Evolutionary conservation across 441 rosid genomes (phyloP), one percentile per base, ranked within the genome.

Genomic region (Syzygium malaccense): DNA sequence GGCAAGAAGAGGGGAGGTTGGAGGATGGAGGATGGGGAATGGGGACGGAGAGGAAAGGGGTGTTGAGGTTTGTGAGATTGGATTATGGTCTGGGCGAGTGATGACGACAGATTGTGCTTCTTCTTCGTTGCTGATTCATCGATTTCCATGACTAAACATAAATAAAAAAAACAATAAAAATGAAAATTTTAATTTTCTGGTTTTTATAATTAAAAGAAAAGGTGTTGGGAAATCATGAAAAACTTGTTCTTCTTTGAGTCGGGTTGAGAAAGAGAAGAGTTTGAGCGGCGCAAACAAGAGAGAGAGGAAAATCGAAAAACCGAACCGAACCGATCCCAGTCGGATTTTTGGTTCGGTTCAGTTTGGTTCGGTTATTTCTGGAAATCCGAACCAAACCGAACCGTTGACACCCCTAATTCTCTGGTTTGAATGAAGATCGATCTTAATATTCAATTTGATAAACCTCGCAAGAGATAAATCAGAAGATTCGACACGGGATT

Each of bases 261-360:
- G 4, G 32, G 3, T 62, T 1, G 68, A 62, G 32, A 26, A n/a
- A 6, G 66, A 13, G 30, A 58, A 28, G 12, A 6, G 45, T 41
- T 41, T 41, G 45, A 41, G 45, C 45, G 45, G 7, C 45, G 45
- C 45, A 41, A 5, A 41, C 45, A 6, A 25, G 14, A 25, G n/a
- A 58, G 14, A 58, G 15, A 57, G 6, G 14, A 58, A n/a, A 60
- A 25, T 3, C 13, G 3, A 6, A 60, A n/a, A 60, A 60, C 6
- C 0, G 32, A 60, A 3, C 7, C 0, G 0, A 1, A 13, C 6
- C 7, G 0, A 0, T 26, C 12, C 0, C 0, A 58, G 12, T 5
- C 13, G 1, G 55, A 6, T 54, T 54, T 15, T 2, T 6, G 6
- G 19, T 12, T 51, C 6, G 6, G 18, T 3, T 53, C 6, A 6